These are phyloP conservation scores for Trichoderma gracile DNA, from an alignment of 2,329 filamentous ascomycete species.

Conservation along the genomic window DNA sequence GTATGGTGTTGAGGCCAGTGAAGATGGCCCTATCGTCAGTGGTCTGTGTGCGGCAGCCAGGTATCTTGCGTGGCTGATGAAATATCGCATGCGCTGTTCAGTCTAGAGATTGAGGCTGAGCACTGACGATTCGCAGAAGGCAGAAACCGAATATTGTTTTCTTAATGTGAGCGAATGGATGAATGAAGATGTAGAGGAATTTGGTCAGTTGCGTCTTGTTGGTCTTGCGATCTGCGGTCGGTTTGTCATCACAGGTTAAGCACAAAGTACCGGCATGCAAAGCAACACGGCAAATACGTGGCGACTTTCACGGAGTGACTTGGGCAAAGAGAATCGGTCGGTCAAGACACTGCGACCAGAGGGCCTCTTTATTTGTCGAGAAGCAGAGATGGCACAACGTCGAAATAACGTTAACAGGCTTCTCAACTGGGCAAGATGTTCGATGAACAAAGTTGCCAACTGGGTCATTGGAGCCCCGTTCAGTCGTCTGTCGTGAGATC, in stretches of 20 bases:
- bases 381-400: background rate
- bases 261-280: slow-evolving; percentile 8
- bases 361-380: background rate
- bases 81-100: background rate
- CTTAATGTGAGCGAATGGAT: too few relatives aligned
- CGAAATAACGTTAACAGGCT: background rate
- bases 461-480: background rate
- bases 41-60: background rate
- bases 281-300: slow-evolving; percentile 6
- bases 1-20: background rate
- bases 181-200: background rate
- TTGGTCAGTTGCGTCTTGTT: background rate
- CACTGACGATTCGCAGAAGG: background rate
- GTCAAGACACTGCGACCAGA: background rate
- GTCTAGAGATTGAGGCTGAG: background rate
- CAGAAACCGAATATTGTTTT: background rate
- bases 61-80: background rate
- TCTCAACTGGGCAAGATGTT: slow-evolving; percentile 11
- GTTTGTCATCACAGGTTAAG: slow-evolving; percentile 9
- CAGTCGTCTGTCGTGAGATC: background rate
- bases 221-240: background rate
- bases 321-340: background rate
- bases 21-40: background rate
- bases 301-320: slow-evolving; percentile 7
- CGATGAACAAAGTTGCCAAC: slow-evolving; percentile 15